Percentiles rank a stretch among this genome's conserved stretches.
Evolutionary conservation across 768 basidiomycete species (phyloP).

Genomic region (Suillus ampliporus): DNA sequence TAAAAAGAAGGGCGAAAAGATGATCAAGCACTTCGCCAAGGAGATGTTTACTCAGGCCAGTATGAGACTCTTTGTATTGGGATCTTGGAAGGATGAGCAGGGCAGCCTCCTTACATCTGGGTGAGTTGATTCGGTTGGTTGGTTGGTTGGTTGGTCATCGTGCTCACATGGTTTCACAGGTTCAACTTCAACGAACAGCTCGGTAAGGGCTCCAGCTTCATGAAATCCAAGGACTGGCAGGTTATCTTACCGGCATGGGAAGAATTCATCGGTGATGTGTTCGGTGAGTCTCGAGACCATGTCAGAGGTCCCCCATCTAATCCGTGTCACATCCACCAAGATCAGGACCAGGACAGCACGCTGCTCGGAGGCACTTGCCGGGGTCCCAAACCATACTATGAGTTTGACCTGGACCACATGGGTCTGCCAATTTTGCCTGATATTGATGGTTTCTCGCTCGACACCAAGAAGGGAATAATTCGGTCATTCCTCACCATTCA

Average conservation of each 20-base stretch:
- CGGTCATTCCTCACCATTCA: not conserved
- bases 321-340: not conserved
- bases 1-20: not conserved
- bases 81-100: not conserved
- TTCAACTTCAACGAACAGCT: not conserved
- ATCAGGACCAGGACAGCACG: not conserved
- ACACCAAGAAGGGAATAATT: not conserved
- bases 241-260: not conserved
- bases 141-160: not conserved
- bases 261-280: not conserved
- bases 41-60: not conserved
- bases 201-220: not conserved
- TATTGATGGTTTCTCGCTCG: not conserved
- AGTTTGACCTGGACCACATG: not conserved
- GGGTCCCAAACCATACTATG: not conserved
- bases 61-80: not conserved
- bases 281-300: not conserved
- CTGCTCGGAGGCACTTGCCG: not conserved
- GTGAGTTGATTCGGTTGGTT: too few species aligned
- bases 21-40: not conserved
- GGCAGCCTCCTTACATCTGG: not conserved
- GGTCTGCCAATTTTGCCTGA: not conserved
- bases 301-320: not conserved
- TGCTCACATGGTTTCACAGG: not conserved
- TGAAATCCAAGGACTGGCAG: not conserved